Conservation (phyloP, 2,329 filamentous ascomycete species). For the Whalleya microplaca region DNA sequence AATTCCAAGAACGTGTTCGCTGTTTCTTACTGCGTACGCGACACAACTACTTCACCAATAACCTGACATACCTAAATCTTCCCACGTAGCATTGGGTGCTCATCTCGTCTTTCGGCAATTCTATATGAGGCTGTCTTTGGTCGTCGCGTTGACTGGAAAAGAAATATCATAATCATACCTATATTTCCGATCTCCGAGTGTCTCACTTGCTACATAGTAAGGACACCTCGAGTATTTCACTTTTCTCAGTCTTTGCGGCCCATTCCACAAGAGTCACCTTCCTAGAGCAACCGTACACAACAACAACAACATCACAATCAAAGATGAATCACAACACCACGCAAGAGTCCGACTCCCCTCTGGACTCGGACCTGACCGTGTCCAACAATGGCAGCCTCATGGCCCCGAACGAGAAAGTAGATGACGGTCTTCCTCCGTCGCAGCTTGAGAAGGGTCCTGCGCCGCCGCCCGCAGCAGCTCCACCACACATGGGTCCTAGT, state of each 20-base stretch:
- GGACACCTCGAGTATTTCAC: not conserved
- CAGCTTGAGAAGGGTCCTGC: constrained; percentile 5
- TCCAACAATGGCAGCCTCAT: constrained; percentile 16
- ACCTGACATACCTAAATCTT: not conserved
- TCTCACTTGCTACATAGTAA: not conserved
- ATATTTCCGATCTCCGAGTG: not conserved
- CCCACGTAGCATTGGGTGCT: not conserved
- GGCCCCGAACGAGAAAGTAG: constrained; percentile 12
- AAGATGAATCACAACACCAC: constrained; percentile 3
- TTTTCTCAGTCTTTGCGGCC: not conserved
- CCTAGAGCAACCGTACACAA: not conserved
- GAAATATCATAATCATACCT: not conserved
- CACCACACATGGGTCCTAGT: constrained; percentile 12
- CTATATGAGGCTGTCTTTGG: not conserved
- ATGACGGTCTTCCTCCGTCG: not conserved
- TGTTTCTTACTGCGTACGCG: not conserved
- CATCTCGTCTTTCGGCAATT: not conserved
- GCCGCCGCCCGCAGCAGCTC: not conserved
- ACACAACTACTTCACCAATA: not conserved
- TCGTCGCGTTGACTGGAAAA: not conserved
- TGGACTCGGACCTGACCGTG: constrained; percentile 20
- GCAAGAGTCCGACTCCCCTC: not conserved
- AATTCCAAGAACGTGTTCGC: not conserved
- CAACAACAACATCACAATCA: constrained; percentile 3
- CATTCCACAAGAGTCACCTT: not conserved